Conservation (phyloP, 1,284 basidiomycete genomes). For the Tremellales sp. region DNA sequence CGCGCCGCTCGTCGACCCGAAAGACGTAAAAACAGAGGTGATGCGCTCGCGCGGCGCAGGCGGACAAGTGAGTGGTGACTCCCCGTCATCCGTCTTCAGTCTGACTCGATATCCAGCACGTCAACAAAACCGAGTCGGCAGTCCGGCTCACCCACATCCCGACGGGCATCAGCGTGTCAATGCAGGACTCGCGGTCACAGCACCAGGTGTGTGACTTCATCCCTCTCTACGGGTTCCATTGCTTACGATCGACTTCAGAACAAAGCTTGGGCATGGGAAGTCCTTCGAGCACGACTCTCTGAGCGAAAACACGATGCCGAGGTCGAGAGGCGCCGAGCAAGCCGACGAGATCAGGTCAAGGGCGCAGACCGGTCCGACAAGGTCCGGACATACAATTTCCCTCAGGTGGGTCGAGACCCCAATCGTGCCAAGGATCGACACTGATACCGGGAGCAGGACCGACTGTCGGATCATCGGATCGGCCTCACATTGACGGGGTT, state of each 20-base stretch:
- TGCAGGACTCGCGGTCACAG: slow-evolving; percentile 97
- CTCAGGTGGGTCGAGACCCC: slow-evolving; percentile 57
- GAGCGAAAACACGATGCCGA: slow-evolving; percentile 70
- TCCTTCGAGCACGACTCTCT: slow-evolving; percentile 75
- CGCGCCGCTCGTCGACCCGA: slow-evolving; percentile 64
- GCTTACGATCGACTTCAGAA: slow-evolving; percentile 56
- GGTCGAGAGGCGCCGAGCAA: slow-evolving; percentile 64
- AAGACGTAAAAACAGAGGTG: slow-evolving; percentile 84
- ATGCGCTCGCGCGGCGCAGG: slow-evolving; percentile 95
- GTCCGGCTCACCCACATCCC: slow-evolving; percentile 93
- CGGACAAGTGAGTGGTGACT: slow-evolving; percentile 64
- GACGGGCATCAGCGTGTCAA: slow-evolving; percentile 90
- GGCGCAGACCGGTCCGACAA: slow-evolving; percentile 84
- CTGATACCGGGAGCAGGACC: slow-evolving; percentile 57
- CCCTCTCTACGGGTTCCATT: neutral
- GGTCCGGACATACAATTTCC: slow-evolving; percentile 88
- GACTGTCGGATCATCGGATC: slow-evolving; percentile 87
- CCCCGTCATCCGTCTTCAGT: slow-evolving; percentile 8
- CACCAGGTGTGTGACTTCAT: slow-evolving; percentile 63
- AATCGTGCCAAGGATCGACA: neutral
- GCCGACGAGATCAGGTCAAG: slow-evolving; percentile 67
- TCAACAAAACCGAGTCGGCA: slow-evolving; percentile 98
- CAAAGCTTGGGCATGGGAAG: slow-evolving; percentile 78
- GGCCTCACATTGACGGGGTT: slow-evolving; percentile 73
- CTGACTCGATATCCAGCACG: slow-evolving; percentile 67